Evolutionary conservation across 768 basidiomycete species (phyloP), one percentile per base, ranked within the genome.

Genomic region (Gyrodon lividus): DNA sequence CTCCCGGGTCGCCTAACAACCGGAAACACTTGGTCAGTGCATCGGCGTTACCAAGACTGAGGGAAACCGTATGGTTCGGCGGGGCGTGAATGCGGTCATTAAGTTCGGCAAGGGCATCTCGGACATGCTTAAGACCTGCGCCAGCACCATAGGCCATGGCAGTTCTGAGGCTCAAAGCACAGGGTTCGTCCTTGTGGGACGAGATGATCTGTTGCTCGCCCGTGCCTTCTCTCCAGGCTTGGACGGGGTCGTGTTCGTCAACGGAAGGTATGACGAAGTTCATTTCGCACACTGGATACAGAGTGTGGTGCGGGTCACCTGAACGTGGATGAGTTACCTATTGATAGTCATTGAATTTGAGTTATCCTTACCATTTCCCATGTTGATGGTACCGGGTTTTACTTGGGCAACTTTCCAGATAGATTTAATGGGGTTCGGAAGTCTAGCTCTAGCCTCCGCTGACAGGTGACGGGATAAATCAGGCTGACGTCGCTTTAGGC

Each of bases 1-100:
- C 74, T 8, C 74, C 74, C 9, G 70, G 71, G 30, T 74, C 69
- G 30, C 72, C 72, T n/a, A 76, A 57, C 6, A 76, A 63, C 6
- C 72, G 71, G 57, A 71, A 76, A 6, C 68, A 69, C 43, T 76
- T 76, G 6, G 74, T 72, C 20, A 74, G 65, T 19, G 70, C 72
- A 46, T 75, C 74, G 1, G 74, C 74, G 43, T 74, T 75, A 14
- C 74, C 74, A 14, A 72, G 60, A 24, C 73, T 72, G 3, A 75
- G 58, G 8, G 72, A 66, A 10, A 76, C 62, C 1, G 57, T 60
- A 45, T 69, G 62, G 22, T 65, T 62, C 3, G 66, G 64, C 38
- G 67, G 52, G 38, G 69, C 65, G 44, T 75, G 74, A 33, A 76
- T 53, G 28, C 68, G 59, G 26, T 64, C 50, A 28, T 71, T 75